These are phyloP conservation scores for Hansfordia pulvinata DNA, from an alignment of 2,329 filamentous ascomycete species.

Conservation along the genomic window DNA sequence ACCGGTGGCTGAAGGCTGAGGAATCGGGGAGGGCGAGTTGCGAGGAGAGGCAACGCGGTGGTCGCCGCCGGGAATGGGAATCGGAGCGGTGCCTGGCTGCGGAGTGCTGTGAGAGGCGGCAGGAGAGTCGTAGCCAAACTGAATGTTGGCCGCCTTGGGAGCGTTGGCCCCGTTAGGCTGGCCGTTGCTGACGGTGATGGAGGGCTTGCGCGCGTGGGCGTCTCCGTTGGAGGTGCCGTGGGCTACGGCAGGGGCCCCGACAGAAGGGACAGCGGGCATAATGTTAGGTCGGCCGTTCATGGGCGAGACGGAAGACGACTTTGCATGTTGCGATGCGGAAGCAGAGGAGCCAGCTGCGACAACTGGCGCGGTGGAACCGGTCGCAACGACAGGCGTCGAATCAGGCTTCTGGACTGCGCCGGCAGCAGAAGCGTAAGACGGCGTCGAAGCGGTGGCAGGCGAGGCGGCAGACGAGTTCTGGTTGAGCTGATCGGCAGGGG, in stretches of 20 bases:
- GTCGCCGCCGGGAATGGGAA: conserved; percentile 48
- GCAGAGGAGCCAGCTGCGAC: conserved; percentile 41
- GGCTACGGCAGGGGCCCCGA: conserved; percentile 43
- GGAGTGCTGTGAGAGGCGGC: conserved; percentile 55
- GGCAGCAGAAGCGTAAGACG: conserved; percentile 56
- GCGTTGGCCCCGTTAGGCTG: conserved; percentile 51
- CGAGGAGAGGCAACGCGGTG: conserved; percentile 72
- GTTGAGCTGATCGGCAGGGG: conserved; percentile 40
- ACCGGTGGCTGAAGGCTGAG: conserved; percentile 71
- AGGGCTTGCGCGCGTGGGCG: conserved; percentile 75
- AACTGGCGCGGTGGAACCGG: conserved; percentile 39
- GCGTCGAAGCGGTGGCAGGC: conserved; percentile 39
- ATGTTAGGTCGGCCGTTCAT: conserved; percentile 75
- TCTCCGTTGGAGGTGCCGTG: conserved; percentile 59
- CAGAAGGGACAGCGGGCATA: conserved; percentile 50
- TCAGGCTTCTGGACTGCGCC: conserved; percentile 48
- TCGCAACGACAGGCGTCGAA: conserved; percentile 46
- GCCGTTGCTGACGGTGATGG: conserved; percentile 80
- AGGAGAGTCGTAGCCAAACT: conserved; percentile 72
- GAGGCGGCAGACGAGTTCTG: conserved; percentile 42
- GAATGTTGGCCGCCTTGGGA: conserved; percentile 56
- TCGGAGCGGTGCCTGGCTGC: conserved; percentile 41
- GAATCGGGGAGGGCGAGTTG: conserved; percentile 85
- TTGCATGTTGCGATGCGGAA: conserved; percentile 43
- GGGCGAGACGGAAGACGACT: conserved; percentile 56